Conservation (phyloP, 2,329 filamentous ascomycete species). For the Blastomyces percursus region DNA sequence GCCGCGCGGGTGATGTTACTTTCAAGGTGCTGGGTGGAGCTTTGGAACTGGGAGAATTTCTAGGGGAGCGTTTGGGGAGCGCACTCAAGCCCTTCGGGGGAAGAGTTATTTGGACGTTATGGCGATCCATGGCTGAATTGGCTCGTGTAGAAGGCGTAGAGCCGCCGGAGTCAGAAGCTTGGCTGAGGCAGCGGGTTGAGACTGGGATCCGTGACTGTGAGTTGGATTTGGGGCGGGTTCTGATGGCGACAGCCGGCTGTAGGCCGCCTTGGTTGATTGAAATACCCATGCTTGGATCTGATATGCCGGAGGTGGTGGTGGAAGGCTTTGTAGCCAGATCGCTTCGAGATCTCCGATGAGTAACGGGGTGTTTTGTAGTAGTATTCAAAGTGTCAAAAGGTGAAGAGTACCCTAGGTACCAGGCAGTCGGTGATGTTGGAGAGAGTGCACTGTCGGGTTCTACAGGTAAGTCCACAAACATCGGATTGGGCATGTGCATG, state of each 20-base stretch:
- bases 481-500: constrained; percentile 43
- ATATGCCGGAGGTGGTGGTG: constrained; percentile 17
- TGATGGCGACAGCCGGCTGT: constrained; percentile 12
- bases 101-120: constrained; percentile 18
- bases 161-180: constrained; percentile 32
- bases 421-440: constrained; percentile 55
- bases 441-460: constrained; percentile 39
- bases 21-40: constrained; percentile 13
- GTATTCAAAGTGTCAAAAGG: constrained; percentile 33
- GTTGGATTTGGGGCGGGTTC: constrained; percentile 3
- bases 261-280: constrained; percentile 20
- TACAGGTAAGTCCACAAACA: constrained; percentile 29
- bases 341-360: constrained; percentile 40
- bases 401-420: constrained; percentile 45
- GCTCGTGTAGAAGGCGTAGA: constrained; percentile 26
- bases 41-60: constrained; percentile 17
- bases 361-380: constrained; percentile 12
- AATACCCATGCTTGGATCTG: constrained; percentile 28
- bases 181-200: constrained; percentile 30
- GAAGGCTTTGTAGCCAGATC: constrained; percentile 41
- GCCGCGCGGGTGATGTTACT: constrained; percentile 27
- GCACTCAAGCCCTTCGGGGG: constrained; percentile 32
- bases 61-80: constrained; percentile 32
- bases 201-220: constrained; percentile 38
- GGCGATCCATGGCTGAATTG: constrained; percentile 25